Conservation (phyloP, 345 rosid species). For the Bruguiera parviflora region DNA sequence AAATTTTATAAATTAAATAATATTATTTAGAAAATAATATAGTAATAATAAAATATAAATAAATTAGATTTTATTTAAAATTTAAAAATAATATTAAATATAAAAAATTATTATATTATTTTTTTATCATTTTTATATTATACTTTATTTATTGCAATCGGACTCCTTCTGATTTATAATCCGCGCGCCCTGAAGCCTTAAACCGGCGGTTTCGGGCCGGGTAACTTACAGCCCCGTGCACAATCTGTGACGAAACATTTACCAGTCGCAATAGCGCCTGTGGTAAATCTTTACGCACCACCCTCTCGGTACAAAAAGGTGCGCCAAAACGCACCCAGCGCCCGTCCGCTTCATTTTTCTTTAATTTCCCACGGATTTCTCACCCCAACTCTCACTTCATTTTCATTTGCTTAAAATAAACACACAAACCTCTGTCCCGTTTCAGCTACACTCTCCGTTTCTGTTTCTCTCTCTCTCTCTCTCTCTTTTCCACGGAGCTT, state of each 20-base stretch:
- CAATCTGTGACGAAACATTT: background rate
- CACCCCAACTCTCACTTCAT: background rate
- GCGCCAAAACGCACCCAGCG: constrained; percentile 13
- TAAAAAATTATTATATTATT: background rate
- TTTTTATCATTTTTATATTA: no score
- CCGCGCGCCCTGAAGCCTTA: background rate
- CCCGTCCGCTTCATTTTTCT: constrained; percentile 1
- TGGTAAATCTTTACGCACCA: constrained; percentile 19
- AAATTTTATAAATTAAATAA: no score
- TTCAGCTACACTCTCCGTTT: background rate
- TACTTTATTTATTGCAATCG: no score
- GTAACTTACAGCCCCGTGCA: constrained; percentile 13
- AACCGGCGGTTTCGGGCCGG: background rate
- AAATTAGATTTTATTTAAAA: no score
- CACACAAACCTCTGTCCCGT: background rate
- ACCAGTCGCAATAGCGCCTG: constrained; percentile 25
- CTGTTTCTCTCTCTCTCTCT: background rate
- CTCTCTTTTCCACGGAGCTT: background rate
- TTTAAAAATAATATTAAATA: no score
- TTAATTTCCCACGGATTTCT: constrained; percentile 19
- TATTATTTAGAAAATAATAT: no score
- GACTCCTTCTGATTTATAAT: background rate
- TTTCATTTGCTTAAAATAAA: background rate
- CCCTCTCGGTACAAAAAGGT: constrained; percentile 10
- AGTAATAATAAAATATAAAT: no score